These are phyloP conservation scores for Penicillium chermesinum DNA, from an alignment of 495 filamentous ascomycete genomes.

Conservation along the genomic window DNA sequence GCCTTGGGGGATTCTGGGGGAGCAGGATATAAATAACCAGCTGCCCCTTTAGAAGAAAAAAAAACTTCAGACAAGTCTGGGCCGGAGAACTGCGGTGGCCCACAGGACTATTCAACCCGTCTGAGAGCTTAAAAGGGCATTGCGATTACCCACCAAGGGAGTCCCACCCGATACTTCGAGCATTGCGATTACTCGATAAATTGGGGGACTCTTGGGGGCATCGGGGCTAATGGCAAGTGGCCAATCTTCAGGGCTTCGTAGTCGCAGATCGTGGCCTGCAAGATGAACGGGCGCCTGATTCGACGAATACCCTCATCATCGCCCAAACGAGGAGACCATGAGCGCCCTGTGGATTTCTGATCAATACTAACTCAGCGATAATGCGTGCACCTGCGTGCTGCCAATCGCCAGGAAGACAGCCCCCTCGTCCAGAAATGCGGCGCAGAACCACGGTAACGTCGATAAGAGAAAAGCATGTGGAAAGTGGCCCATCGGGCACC, in stretches of 20 bases:
- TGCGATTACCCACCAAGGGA: constrained; percentile 9
- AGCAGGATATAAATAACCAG: constrained; percentile 29
- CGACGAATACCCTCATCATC: not conserved
- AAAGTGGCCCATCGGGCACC: constrained; percentile 19
- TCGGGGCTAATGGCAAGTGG: constrained; percentile 9
- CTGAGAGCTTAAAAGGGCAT: not conserved
- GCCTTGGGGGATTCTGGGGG: constrained; percentile 6
- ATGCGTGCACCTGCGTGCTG: too few relatives aligned
- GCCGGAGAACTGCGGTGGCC: constrained; percentile 11
- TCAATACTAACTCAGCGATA: too few relatives aligned
- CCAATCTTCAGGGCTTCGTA: constrained; percentile 1
- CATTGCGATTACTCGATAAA: constrained; percentile 24
- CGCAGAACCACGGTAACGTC: constrained; percentile 16
- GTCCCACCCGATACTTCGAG: constrained; percentile 7
- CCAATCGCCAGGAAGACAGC: too few relatives aligned
- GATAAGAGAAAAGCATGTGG: too few relatives aligned
- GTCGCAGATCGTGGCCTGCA: too few relatives aligned
- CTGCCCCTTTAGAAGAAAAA: not conserved
- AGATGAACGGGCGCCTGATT: too few relatives aligned
- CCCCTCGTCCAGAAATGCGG: too few relatives aligned
- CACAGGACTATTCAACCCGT: constrained; percentile 1
- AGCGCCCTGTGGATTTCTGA: not conserved
- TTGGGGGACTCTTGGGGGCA: too few relatives aligned
- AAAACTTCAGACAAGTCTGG: not conserved
- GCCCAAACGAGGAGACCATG: not conserved